Evolutionary conservation across 371 early-diverging fungal genomes (phyloP).

Genomic region (Zopfochytrium polystomum): DNA sequence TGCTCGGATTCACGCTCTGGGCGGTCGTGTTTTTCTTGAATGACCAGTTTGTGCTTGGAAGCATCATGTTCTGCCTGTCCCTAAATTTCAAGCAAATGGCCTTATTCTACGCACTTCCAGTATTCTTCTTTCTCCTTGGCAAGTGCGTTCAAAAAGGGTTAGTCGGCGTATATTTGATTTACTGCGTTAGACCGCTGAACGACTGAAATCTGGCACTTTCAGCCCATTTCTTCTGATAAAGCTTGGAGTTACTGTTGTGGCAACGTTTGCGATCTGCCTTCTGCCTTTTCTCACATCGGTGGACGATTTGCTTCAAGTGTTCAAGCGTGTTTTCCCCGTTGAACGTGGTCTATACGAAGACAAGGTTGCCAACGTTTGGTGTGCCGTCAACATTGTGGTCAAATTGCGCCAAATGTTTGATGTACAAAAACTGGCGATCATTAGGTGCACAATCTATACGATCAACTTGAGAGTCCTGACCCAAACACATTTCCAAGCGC

Average conservation of each 20-base stretch:
- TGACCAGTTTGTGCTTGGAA: constrained; percentile 64
- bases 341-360: constrained; percentile 94
- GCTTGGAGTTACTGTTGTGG: constrained; percentile 70
- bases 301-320: constrained; percentile 70
- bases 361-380: constrained; percentile 97
- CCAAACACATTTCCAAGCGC: constrained; percentile 46
- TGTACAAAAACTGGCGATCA: constrained; percentile 57
- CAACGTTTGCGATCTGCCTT: constrained; percentile 65
- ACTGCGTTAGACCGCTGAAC: no score
- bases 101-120: constrained; percentile 83
- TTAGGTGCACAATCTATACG: constrained; percentile 54
- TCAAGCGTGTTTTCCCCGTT: constrained; percentile 85
- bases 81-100: constrained; percentile 95
- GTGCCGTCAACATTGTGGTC: constrained; percentile 78
- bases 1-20: constrained; percentile 86
- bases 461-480: background rate
- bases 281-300: constrained; percentile 66
- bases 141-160: no score
- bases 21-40: constrained; percentile 64
- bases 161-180: no score
- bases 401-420: constrained; percentile 71
- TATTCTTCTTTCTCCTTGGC: constrained; percentile 84
- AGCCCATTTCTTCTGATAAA: constrained; percentile 62
- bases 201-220: constrained; percentile 6
- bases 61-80: constrained; percentile 73